These are phyloP conservation scores for Corinectria fuckeliana DNA, from an alignment of 2,329 filamentous ascomycete genomes.

Conservation along the genomic window DNA sequence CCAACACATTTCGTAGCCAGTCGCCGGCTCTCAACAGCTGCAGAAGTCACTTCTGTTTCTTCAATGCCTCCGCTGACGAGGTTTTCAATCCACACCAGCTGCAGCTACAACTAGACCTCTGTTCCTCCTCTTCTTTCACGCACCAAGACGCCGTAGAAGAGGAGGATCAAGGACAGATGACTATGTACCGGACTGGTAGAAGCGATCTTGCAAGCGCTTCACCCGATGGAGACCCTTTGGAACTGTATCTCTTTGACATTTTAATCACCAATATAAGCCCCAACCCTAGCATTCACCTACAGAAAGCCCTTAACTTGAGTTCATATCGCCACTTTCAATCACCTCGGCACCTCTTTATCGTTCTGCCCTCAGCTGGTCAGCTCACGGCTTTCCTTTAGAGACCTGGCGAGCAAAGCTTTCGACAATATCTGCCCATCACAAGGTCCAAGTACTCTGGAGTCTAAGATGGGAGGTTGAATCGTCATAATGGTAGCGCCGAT, in stretches of 20 bases:
- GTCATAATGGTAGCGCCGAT: background rate
- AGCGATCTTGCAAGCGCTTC: background rate
- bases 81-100: background rate
- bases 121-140: background rate
- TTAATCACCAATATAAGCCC: slow-evolving; percentile 6
- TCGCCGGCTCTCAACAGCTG: background rate
- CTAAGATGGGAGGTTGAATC: slow-evolving; percentile 8
- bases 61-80: background rate
- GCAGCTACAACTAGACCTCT: background rate
- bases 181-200: background rate
- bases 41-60: slow-evolving; percentile 5
- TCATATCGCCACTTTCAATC: slow-evolving; percentile 7
- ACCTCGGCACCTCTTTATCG: slow-evolving; percentile 7
- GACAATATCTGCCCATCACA: slow-evolving; percentile 10
- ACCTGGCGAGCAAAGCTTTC: background rate
- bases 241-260: slow-evolving; percentile 10
- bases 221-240: background rate
- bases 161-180: background rate
- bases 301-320: slow-evolving; percentile 13
- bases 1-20: background rate
- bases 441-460: background rate
- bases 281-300: slow-evolving; percentile 2
- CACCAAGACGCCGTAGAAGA: background rate
- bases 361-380: slow-evolving; percentile 10
- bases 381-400: background rate